These are phyloP conservation scores for Aspergillus pseudonomiae DNA, from an alignment of 2,329 filamentous ascomycete species.

Conservation along the genomic window DNA sequence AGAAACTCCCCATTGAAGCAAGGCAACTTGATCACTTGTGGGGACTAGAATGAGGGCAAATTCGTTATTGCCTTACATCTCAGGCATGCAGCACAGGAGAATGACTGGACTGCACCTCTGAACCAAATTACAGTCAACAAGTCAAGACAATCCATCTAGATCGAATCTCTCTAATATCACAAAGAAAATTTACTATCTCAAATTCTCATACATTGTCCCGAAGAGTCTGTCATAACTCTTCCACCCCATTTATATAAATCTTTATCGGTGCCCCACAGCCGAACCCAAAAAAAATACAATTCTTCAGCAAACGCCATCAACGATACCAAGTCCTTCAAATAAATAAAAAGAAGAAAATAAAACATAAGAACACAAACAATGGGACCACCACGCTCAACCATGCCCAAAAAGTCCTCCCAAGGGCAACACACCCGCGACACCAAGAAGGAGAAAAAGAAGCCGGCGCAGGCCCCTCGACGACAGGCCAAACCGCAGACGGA, in stretches of 20 bases:
- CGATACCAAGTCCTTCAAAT: background rate
- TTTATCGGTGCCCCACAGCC: background rate
- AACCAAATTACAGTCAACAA: background rate
- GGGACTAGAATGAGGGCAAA: background rate
- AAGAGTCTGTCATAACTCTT: background rate
- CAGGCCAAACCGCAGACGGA: slow-evolving; percentile 5
- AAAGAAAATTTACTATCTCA: background rate
- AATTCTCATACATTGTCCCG: background rate
- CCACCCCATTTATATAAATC: background rate
- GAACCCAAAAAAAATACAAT: background rate
- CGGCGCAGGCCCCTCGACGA: slow-evolving; percentile 10
- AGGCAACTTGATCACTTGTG: background rate
- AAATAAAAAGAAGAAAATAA: background rate
- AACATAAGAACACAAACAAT: slow-evolving; percentile 9
- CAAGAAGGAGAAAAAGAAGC: slow-evolving; percentile 18
- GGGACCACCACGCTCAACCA: slow-evolving; percentile 12
- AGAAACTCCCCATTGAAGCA: too few relatives aligned
- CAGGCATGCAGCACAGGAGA: background rate
- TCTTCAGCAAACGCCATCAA: background rate
- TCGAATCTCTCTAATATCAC: background rate
- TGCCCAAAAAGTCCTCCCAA: slow-evolving; percentile 8
- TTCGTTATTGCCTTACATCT: background rate
- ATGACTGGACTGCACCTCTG: background rate
- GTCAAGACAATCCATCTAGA: background rate
- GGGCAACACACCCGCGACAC: slow-evolving; percentile 2